A percentile compares a stretch with the other conserved stretches of the same genome.
phyloP scores from a whole-genome alignment of 495 filamentous ascomycete species.

The Chaetomidium leptoderma region DNA sequence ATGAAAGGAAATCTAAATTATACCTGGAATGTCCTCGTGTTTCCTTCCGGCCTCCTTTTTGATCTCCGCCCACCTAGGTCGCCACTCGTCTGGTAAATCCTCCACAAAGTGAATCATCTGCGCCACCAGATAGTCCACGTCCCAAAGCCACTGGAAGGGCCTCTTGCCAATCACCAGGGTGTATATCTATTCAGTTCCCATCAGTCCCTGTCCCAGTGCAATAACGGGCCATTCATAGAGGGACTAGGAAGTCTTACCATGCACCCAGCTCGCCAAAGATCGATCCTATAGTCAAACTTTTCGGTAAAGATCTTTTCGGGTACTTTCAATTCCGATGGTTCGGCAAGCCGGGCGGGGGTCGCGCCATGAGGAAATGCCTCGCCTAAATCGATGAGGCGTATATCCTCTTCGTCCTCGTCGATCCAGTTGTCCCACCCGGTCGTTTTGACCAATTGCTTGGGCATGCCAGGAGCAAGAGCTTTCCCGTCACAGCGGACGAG shows the following conservation, averaged over 20 bases:
- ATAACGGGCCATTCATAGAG: too few species aligned
- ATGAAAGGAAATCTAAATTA: not conserved
- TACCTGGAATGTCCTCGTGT: constrained; percentile 3
- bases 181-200: not conserved
- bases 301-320: constrained; percentile 46
- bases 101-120: constrained; percentile 26
- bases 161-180: not conserved
- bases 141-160: not conserved
- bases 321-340: constrained; percentile 35
- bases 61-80: not conserved
- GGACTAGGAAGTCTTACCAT: constrained; percentile 39
- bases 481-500: constrained; percentile 36
- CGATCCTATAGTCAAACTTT: constrained; percentile 39
- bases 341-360: constrained; percentile 32
- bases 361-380: constrained; percentile 36
- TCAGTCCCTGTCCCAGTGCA: too few species aligned
- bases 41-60: not conserved
- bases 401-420: constrained; percentile 39
- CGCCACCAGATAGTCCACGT: constrained; percentile 2
- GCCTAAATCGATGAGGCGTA: constrained; percentile 45
- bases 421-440: constrained; percentile 34
- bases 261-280: constrained; percentile 44
- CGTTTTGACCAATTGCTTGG: constrained; percentile 38
- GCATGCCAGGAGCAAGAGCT: constrained; percentile 30
- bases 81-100: constrained; percentile 23